A percentile compares a stretch with the other conserved stretches of the same genome.
Conservation (phyloP, 805 yeast species). For the Saccharomycopsis amapae region DNA sequence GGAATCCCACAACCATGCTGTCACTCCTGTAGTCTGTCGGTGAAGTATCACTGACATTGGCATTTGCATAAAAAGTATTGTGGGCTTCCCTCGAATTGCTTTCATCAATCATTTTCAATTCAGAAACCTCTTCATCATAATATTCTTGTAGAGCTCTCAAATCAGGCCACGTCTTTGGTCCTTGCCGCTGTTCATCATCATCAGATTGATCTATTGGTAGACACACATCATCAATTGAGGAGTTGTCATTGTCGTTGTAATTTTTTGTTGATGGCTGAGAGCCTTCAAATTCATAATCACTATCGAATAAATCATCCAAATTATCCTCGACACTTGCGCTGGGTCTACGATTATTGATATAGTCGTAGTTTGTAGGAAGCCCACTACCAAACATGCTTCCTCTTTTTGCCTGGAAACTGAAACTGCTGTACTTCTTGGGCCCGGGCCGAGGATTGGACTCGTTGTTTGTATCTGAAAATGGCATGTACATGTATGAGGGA, state of each 20-base stretch:
- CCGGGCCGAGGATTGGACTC: not conserved
- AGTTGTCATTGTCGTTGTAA: conserved; percentile 34
- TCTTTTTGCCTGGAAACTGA: conserved; percentile 13
- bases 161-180: conserved; percentile 71
- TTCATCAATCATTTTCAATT: conserved; percentile 28
- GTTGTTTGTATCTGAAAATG: not conserved
- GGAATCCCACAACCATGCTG: conserved; percentile 13
- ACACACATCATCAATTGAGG: conserved; percentile 88
- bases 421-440: conserved; percentile 3
- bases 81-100: conserved; percentile 9
- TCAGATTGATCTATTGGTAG: conserved; percentile 61
- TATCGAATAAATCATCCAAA: conserved; percentile 18
- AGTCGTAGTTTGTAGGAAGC: not conserved
- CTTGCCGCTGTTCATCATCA: conserved; percentile 25
- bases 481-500: not conserved
- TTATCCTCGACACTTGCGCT: conserved; percentile 4
- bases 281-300: conserved; percentile 17
- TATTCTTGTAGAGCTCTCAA: conserved; percentile 66
- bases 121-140: conserved; percentile 57
- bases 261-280: conserved; percentile 13
- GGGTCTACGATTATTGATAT: not conserved
- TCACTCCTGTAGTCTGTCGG: not conserved
- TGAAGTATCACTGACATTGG: not conserved
- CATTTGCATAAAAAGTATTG: not conserved
- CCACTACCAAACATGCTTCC: conserved; percentile 5